Evolutionary conservation across 1,139 yeast genomes (phyloP), one percentile per base, ranked within the genome.

Genomic region (Geotrichum aggregatum): DNA sequence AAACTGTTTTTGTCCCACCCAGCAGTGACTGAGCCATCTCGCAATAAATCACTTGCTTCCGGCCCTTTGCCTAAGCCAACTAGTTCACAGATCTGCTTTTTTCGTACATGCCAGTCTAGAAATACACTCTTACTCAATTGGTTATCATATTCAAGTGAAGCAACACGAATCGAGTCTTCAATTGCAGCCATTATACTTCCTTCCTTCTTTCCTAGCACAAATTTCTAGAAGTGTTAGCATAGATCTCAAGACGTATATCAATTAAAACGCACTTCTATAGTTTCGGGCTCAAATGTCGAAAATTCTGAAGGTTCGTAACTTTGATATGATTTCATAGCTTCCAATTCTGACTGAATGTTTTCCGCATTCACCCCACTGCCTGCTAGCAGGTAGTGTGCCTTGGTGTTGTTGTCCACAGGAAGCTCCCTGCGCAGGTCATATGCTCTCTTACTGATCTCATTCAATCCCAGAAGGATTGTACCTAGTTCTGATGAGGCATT

Each of bases 291-390:
- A 8, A 45, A 44, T 16, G 54, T 40, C 6, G 47, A 10, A 10
- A 44, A 19, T 8, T 47, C 52, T 3, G 47, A 54, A 13, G 68
- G 65, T 26, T 62, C 65, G 0, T 65, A 58, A 14, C 53, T 53
- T 44, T 59, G 64, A 35, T 58, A 61, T 36, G 64, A 57, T 14
- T 59, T 61, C 44, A 69, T 64, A 28, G 68, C 58, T 36, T 66
- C 66, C 24, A 73, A 63, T 44, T 87, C 91, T 45, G 76, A 75
- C 59, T 86, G 91, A 46, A 92, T 83, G 54, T 88, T 95, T 62
- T 88, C 96, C 43, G 95, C 87, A 54, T 88, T 84, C 52, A 91
- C 77, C 0, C 96, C 97, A 64, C 94, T 85, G 0, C 94, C 87
- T 1, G 97, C 96, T 52, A 92, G 75, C 45, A 91, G 72, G 66